Evolutionary conservation across 352 stramenopile species (phyloP), one percentile per base, ranked within the genome.

Genomic region (Pythium inflatum): DNA sequence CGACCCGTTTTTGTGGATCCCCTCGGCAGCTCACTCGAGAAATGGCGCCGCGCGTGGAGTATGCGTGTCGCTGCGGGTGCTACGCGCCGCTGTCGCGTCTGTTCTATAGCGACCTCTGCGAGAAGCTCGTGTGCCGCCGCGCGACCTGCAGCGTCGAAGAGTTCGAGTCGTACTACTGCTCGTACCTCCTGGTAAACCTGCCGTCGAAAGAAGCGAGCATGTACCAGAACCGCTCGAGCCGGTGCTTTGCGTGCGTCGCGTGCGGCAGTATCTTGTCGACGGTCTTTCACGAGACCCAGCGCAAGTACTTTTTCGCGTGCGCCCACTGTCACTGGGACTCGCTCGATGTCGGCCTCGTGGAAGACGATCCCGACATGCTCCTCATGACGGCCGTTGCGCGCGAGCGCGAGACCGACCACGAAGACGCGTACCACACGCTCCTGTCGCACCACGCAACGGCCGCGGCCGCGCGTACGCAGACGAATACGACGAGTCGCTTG

Each of bases 91-190:
- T 93, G 16, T 56, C 74, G 53, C 60, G 72, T 16, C 68, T 95
- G 53, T 94, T 92, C 71, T 95, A 79, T 75, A 94, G 88, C 61
- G 87, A 94, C 41, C 78, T 83, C 28, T 91, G 85, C 46, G 76
- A 90, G 22, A 91, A 91, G 59, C 72, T 87, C 13, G 86, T 95
- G 31, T 95, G 88, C 25, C 85, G 86, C 22, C 70, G 75, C 33
- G 80, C 88, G 28, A 48, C 67, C 53, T 95, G 88, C 74, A 92
- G 82, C 51, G 70, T 94, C 25, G 80, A 95, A 60, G 89, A 96
- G 74, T 95, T 96, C 58, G 88, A 96, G 76, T 89, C 87, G 14
- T 96, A 93, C 74, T 96, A 95, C 76, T 96, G 89, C 71, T 77
- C 85, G 31, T 88, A 89, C 31, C 74, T 92, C 71, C 76, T 95